Evolutionary conservation across 2,329 filamentous ascomycete species (phyloP).

Genomic region (Aureobasidium mangrovei): DNA sequence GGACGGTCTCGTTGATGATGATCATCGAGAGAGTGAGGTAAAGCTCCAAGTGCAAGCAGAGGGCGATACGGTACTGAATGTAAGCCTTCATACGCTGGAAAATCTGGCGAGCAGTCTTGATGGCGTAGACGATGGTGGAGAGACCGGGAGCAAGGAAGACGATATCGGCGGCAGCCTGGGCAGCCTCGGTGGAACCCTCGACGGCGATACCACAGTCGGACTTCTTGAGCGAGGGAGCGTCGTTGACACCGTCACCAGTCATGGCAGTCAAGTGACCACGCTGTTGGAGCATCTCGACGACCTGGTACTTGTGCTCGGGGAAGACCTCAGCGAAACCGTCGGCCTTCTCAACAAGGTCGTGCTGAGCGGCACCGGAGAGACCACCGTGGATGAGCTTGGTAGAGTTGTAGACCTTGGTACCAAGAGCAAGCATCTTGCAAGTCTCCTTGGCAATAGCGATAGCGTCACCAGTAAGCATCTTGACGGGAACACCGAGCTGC

Average conservation of each 20-base stretch:
- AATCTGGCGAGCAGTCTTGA: constrained; percentile 66
- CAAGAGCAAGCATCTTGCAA: constrained; percentile 71
- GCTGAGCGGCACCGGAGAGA: constrained; percentile 62
- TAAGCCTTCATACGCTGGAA: constrained; percentile 74
- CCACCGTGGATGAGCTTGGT: constrained; percentile 69
- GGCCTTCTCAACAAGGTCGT: constrained; percentile 67
- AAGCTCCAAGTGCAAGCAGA: constrained; percentile 65
- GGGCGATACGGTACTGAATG: constrained; percentile 67
- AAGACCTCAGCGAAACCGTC: constrained; percentile 68
- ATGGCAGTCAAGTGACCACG: constrained; percentile 65
- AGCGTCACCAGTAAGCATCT: constrained; percentile 76
- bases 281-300: constrained; percentile 68
- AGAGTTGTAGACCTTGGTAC: constrained; percentile 75
- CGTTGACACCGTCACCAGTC: constrained; percentile 70
- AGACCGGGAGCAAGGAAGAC: constrained; percentile 67
- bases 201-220: constrained; percentile 67
- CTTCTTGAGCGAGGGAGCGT: constrained; percentile 65
- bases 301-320: constrained; percentile 68
- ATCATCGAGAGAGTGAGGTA: constrained; percentile 72
- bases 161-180: constrained; percentile 64
- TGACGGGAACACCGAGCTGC: constrained; percentile 66
- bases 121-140: constrained; percentile 61
- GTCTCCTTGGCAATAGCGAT: constrained; percentile 75
- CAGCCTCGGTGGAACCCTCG: constrained; percentile 62
- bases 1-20: constrained; percentile 69